Percentiles rank a stretch among this genome's conserved stretches.
phyloP scores from a whole-genome alignment of 1,139 yeast species.

The Torulaspora globosa region DNA sequence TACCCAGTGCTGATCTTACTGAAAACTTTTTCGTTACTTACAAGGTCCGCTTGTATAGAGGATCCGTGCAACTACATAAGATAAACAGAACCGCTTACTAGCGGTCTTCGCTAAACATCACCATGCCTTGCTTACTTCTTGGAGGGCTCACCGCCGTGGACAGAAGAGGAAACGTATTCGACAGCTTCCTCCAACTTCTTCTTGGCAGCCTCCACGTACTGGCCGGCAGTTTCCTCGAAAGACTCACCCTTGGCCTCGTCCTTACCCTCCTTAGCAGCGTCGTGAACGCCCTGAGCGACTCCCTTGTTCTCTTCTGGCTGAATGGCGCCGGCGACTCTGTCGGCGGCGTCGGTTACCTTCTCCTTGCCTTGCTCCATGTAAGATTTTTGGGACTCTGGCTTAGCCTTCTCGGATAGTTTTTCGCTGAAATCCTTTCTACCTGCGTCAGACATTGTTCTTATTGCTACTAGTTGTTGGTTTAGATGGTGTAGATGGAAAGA shows the following conservation, averaged over 20 bases:
- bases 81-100: no score
- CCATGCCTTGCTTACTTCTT: constrained; percentile 37
- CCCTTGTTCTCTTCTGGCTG: constrained; percentile 69
- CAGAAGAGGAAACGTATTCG: constrained; percentile 53
- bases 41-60: background rate
- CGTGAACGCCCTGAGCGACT: constrained; percentile 60
- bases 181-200: constrained; percentile 56
- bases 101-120: no score
- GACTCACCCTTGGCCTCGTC: constrained; percentile 48
- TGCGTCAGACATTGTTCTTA: constrained; percentile 56
- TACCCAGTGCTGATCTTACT: background rate
- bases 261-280: constrained; percentile 48
- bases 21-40: constrained; percentile 3
- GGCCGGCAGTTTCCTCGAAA: constrained; percentile 53
- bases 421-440: constrained; percentile 74
- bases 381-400: constrained; percentile 70
- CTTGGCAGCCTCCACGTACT: constrained; percentile 61
- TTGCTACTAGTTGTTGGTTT: constrained; percentile 10
- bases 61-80: constrained; percentile 1
- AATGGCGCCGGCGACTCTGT: constrained; percentile 54
- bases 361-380: constrained; percentile 67
- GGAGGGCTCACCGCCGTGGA: constrained; percentile 50
- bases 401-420: constrained; percentile 61
- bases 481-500: background rate
- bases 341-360: constrained; percentile 58